These are phyloP conservation scores for Chlorencoelia australis DNA, from an alignment of 2,329 filamentous ascomycete genomes.

Conservation along the genomic window DNA sequence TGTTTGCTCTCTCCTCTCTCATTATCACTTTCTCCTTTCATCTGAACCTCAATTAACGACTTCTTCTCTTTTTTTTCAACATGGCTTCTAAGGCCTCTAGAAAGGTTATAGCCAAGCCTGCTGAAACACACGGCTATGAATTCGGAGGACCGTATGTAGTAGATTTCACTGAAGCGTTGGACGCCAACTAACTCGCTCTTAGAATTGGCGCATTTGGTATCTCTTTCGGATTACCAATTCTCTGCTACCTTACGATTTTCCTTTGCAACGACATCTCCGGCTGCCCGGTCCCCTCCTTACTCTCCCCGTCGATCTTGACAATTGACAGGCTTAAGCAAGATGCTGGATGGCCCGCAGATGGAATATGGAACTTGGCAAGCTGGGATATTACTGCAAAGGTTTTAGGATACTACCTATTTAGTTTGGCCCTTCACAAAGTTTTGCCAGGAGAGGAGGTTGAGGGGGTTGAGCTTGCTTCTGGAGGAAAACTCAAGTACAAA, in stretches of 20 bases:
- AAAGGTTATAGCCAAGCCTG: conserved; percentile 15
- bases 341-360: conserved; percentile 68
- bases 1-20: no score
- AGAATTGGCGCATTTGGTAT: conserved; percentile 71
- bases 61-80: conserved; percentile 7
- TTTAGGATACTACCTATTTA: conserved; percentile 69
- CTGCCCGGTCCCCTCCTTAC: conserved; percentile 75
- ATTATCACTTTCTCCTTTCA: no score
- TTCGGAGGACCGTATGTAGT: conserved; percentile 28
- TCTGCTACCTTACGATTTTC: conserved; percentile 73
- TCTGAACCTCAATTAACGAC: no score
- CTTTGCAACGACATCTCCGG: conserved; percentile 88
- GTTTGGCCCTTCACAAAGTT: conserved; percentile 61
- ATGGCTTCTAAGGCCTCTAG: conserved; percentile 20
- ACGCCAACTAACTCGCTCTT: conserved; percentile 4
- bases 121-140: conserved; percentile 26
- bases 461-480: conserved; percentile 59
- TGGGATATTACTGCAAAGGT: conserved; percentile 59
- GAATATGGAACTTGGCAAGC: conserved; percentile 60
- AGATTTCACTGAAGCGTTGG: not conserved
- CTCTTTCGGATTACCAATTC: conserved; percentile 67
- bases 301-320: conserved; percentile 61
- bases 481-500: conserved; percentile 70
- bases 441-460: conserved; percentile 65
- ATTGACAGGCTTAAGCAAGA: conserved; percentile 67